A percentile compares a stretch with the other conserved stretches of the same genome.
phyloP scores from a whole-genome alignment of 768 basidiomycete genomes.

The Kwoniella mangroviensis region DNA sequence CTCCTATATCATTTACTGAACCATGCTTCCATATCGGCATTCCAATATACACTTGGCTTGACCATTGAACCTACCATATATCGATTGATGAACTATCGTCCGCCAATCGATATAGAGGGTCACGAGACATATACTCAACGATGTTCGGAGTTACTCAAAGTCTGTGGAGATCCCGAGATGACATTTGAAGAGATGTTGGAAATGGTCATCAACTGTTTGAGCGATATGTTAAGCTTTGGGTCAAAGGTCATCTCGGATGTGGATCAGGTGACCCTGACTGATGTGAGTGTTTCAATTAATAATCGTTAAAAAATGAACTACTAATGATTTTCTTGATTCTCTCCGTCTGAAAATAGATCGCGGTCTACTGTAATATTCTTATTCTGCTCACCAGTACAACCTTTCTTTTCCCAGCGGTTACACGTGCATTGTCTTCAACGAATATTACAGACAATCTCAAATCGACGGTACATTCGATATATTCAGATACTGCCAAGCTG shows the following conservation, averaged over 20 bases:
- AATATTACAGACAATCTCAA: conserved; percentile 8
- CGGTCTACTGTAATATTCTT: conserved; percentile 17
- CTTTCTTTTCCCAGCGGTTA: conserved; percentile 18
- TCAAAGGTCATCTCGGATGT: background rate
- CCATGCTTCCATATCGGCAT: conserved; percentile 26
- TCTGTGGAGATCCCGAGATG: conserved; percentile 22
- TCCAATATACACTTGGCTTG: conserved; percentile 20
- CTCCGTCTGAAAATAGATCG: conserved; percentile 19
- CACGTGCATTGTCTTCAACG: background rate
- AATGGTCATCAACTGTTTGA: conserved; percentile 8
- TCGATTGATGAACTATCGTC: conserved; percentile 32
- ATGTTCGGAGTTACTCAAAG: conserved; percentile 37
- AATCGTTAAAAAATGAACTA: background rate
- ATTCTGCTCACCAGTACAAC: conserved; percentile 7
- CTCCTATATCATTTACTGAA: conserved; percentile 45
- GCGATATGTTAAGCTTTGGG: conserved; percentile 11
- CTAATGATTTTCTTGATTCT: too few relatives aligned
- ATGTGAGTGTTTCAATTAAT: conserved; percentile 15
- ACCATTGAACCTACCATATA: conserved; percentile 34
- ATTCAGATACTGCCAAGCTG: background rate
- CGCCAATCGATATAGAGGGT: background rate
- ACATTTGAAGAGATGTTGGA: conserved; percentile 28
- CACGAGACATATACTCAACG: conserved; percentile 15
- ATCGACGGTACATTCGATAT: conserved; percentile 5
- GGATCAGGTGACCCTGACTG: background rate